Evolutionary conservation across 2,329 filamentous ascomycete species (phyloP).

Genomic region (Diplodia mutila): DNA sequence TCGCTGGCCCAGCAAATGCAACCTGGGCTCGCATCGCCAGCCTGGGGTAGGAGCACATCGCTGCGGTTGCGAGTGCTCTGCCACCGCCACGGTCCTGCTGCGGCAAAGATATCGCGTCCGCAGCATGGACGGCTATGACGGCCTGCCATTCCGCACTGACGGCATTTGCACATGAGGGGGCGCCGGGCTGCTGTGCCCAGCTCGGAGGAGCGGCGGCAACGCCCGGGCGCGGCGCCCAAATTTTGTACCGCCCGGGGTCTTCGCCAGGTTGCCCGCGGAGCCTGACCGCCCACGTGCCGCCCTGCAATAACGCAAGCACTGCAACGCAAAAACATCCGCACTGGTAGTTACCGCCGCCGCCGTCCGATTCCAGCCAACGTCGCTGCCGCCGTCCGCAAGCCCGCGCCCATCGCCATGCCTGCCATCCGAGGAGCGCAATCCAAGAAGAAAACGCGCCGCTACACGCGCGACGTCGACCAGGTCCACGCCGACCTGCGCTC

Average conservation of each 20-base stretch:
- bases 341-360: constrained; percentile 31
- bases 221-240: constrained; percentile 9
- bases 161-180: background rate
- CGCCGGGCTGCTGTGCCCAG: background rate
- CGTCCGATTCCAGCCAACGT: constrained; percentile 28
- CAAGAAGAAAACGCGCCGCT: constrained; percentile 53
- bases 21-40: constrained; percentile 11
- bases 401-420: constrained; percentile 46
- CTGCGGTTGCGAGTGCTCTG: background rate
- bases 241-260: background rate
- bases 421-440: constrained; percentile 54
- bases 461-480: constrained; percentile 84
- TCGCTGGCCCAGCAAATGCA: constrained; percentile 1
- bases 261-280: background rate
- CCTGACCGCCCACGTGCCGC: too few relatives aligned
- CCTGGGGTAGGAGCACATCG: constrained; percentile 16
- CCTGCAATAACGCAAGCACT: constrained; percentile 21
- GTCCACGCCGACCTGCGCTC: constrained; percentile 80
- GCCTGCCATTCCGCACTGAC: constrained; percentile 1
- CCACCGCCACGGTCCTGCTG: background rate
- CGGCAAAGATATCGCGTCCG: too few relatives aligned
- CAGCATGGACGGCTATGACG: background rate
- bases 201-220: constrained; percentile 1
- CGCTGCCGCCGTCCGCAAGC: constrained; percentile 24
- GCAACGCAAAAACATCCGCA: constrained; percentile 30